Base-by-base conservation (phyloP, 176 grass and related monocot species). In the Elymus sibiricus region DNA sequence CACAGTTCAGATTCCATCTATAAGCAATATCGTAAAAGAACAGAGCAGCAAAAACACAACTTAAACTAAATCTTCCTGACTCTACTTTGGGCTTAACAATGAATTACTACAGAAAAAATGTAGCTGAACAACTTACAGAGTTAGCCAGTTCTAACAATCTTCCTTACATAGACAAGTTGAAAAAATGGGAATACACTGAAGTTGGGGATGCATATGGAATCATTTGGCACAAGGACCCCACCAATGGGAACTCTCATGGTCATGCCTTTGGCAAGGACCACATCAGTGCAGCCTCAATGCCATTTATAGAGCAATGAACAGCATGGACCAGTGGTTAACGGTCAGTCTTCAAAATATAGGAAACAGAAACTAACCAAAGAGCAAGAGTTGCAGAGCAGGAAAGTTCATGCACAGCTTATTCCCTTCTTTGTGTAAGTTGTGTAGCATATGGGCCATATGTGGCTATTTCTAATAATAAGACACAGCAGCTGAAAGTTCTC, bases 11-110 rank as follows among this genome's bases (percentile, higher is more conserved):
- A 75, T 84, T 80, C 27, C 75, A 90, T 76, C 67, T 87, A 84
- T 90, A 87, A 68, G 69, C 82, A 37, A 42, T 26, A 74, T 86
- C 67, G 84, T 68, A 80, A 80, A 90, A 76, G 80, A 91, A 87
- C 21, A 67, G 44, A 61, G 68, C 76, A 91, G 85, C 80, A 7
- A 87, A 69, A 49, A 68, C 75, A 68, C 84, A 91, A 87, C 89
- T 87, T 87, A 39, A 24, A 24, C 34, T 74, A 68, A 87, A 66
- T 44, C 42, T 79, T 82, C 84, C 49, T 73, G 73, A 74, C 31
- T 79, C 65, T 72, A 87, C 64, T 24, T 43, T 79, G 74, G 42
- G 29, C 79, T 73, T 43, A 46, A 43, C 56, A 44, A 74, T 84
- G 34, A 28, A 42, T 37, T 37, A 37, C 85, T 80, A 84, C 16